Percentiles rank a stretch among this genome's conserved stretches.
Conservation (phyloP, 129 eudicot genomes). For the Lactuca saligna region DNA sequence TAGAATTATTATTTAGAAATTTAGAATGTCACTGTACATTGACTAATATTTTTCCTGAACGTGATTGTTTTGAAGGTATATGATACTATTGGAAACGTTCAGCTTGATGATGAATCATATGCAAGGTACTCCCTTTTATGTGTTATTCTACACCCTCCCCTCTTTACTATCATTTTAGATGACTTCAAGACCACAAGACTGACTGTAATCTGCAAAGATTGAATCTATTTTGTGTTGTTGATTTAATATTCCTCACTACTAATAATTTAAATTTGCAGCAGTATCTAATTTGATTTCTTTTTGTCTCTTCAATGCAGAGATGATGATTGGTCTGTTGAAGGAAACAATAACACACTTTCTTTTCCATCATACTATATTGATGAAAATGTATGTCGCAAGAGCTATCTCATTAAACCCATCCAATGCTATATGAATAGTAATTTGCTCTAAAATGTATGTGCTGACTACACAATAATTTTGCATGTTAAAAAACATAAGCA, state of each 20-base stretch:
- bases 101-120: slow-evolving; percentile 63
- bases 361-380: slow-evolving; percentile 96
- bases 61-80: slow-evolving; percentile 56
- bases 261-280: slow-evolving; percentile 14
- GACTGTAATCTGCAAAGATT: slow-evolving; percentile 11
- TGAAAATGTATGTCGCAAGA: slow-evolving; percentile 78
- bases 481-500: neutral
- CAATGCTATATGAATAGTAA: slow-evolving; percentile 8
- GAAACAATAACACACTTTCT: slow-evolving; percentile 67
- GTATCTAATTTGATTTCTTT: slow-evolving; percentile 24
- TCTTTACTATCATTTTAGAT: slow-evolving; percentile 18
- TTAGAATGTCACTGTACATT: neutral
- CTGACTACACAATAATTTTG: slow-evolving; percentile 8
- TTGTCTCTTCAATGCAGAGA: slow-evolving; percentile 61
- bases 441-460: slow-evolving; percentile 2
- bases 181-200: slow-evolving; percentile 13
- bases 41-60: slow-evolving; percentile 14
- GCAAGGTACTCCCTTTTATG: slow-evolving; percentile 49
- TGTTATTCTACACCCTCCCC: neutral
- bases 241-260: slow-evolving; percentile 17
- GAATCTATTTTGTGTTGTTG: slow-evolving; percentile 10
- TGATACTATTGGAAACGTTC: slow-evolving; percentile 72
- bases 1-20: neutral
- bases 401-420: neutral
- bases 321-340: slow-evolving; percentile 89